Evolutionary conservation across 2,329 filamentous ascomycete genomes (phyloP).

Genomic region (Xylaria sp.): DNA sequence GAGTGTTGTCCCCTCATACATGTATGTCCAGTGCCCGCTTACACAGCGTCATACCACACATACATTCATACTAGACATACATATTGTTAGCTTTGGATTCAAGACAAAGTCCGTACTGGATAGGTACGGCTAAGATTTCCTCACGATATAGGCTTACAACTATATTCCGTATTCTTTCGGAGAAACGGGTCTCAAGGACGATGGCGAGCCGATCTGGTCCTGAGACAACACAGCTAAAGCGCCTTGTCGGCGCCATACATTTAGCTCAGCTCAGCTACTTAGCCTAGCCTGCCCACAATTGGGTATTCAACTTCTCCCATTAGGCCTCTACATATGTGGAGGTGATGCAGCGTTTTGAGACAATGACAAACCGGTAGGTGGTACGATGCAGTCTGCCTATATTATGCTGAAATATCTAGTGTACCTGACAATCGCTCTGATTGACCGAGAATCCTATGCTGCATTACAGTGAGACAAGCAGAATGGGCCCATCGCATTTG

Average conservation of each 20-base stretch:
- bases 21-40: not conserved
- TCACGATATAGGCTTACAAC: not conserved
- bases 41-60: not conserved
- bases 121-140: not conserved
- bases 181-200: not conserved
- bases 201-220: not conserved
- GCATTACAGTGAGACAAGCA: constrained; percentile 2
- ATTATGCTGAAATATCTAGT: not conserved
- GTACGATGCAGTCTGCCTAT: not conserved
- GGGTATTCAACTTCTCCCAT: too few species aligned
- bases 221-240: not conserved
- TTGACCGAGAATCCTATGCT: constrained; percentile 11
- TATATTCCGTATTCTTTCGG: not conserved
- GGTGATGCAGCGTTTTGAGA: not conserved
- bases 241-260: not conserved
- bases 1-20: too few species aligned
- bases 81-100: not conserved
- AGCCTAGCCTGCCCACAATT: too few species aligned
- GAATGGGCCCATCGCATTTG: not conserved
- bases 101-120: not conserved
- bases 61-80: too few species aligned
- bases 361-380: not conserved
- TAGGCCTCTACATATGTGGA: not conserved
- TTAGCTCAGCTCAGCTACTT: not conserved
- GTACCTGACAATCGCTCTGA: not conserved